Conservation (phyloP, 208 protist genomes). For the Crithidia mellificae region DNA sequence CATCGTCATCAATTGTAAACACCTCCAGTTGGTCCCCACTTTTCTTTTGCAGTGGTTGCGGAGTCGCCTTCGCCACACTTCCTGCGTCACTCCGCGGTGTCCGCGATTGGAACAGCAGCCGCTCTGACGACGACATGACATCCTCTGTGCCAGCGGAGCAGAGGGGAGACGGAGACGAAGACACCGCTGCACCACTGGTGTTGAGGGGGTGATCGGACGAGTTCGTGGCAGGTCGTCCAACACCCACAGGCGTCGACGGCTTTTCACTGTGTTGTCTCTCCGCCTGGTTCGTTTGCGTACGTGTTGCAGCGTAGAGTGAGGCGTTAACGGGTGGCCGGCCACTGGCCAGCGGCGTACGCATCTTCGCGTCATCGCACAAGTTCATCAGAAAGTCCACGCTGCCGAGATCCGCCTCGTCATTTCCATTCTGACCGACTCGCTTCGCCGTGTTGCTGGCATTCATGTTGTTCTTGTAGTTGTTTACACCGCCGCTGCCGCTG, state of each 20-base stretch:
- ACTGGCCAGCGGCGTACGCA: slow-evolving; percentile 49
- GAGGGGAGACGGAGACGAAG: slow-evolving; percentile 2
- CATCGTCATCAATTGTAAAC: slow-evolving; percentile 35
- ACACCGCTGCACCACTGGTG: slow-evolving; percentile 12
- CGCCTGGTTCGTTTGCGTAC: background rate
- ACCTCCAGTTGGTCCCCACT: slow-evolving; percentile 30
- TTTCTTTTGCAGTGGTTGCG: background rate
- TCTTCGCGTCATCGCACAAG: slow-evolving; percentile 64
- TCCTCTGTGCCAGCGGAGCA: slow-evolving; percentile 17
- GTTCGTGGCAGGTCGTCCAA: background rate
- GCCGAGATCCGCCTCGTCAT: slow-evolving; percentile 22
- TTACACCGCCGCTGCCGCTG: background rate
- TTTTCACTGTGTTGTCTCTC: background rate
- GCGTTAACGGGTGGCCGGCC: background rate
- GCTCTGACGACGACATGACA: slow-evolving; percentile 30
- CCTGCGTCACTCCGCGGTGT: background rate
- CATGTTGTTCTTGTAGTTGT: no score
- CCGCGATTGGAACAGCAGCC: slow-evolving; percentile 15
- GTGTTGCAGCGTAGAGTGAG: background rate
- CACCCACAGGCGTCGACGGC: background rate
- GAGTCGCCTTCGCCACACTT: background rate
- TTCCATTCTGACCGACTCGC: background rate
- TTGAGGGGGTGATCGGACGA: slow-evolving; percentile 1
- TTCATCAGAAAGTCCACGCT: slow-evolving; percentile 63
- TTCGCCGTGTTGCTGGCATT: no score